Conservation (phyloP, 2,329 filamentous ascomycete genomes). For the Septoria linicola region DNA sequence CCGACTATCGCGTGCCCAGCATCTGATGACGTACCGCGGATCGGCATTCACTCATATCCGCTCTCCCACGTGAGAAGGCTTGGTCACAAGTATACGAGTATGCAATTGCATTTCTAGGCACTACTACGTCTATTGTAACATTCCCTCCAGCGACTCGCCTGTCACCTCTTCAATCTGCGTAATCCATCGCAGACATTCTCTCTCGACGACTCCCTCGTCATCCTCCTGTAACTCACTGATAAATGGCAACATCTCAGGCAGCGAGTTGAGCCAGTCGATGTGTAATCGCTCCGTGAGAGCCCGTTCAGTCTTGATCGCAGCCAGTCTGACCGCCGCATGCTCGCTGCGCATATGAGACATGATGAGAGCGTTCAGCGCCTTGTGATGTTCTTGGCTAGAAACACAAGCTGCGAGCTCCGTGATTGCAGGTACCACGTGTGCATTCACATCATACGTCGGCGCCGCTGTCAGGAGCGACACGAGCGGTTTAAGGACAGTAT, state of each 20-base stretch:
- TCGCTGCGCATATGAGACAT: slow-evolving; percentile 76
- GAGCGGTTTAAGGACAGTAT: slow-evolving; percentile 66
- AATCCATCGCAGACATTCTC: slow-evolving; percentile 87
- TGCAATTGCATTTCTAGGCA: background rate
- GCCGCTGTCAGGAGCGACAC: slow-evolving; percentile 57
- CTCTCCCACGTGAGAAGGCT: no score
- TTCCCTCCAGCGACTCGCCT: slow-evolving; percentile 85
- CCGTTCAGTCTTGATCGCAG: slow-evolving; percentile 79
- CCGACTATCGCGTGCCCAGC: no score
- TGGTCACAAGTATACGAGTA: no score
- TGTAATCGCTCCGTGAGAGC: slow-evolving; percentile 68
- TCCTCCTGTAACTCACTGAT: slow-evolving; percentile 96
- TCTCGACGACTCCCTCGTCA: slow-evolving; percentile 89
- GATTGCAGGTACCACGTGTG: slow-evolving; percentile 67
- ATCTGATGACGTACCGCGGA: no score
- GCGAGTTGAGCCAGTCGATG: slow-evolving; percentile 86
- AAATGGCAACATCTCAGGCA: slow-evolving; percentile 94
- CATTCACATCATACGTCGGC: slow-evolving; percentile 48
- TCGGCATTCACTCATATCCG: no score
- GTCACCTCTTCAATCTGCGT: slow-evolving; percentile 82
- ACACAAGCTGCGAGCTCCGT: slow-evolving; percentile 77
- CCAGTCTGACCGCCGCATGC: slow-evolving; percentile 69
- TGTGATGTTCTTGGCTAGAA: slow-evolving; percentile 85
- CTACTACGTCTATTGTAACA: slow-evolving; percentile 57
- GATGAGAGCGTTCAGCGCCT: slow-evolving; percentile 76